Percentiles rank a stretch among this genome's conserved stretches.
phyloP scores from a whole-genome alignment of 2,329 filamentous ascomycete species.

The Apiospora sp. region DNA sequence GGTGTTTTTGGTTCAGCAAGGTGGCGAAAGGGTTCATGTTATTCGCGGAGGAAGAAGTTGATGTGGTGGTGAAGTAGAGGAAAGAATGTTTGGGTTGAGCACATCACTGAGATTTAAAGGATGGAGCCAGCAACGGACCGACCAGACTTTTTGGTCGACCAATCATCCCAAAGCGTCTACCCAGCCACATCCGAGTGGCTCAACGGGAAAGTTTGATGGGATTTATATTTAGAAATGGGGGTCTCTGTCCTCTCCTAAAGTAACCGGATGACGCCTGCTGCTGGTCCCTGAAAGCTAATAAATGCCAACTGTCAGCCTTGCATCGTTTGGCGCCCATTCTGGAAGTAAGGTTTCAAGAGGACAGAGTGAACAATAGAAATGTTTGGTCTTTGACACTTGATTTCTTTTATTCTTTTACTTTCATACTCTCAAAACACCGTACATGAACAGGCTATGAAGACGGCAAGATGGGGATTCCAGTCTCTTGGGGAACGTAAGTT shows the following conservation, averaged over 20 bases:
- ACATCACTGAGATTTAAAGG: neutral
- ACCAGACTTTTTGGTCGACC: neutral
- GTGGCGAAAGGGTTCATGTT: neutral
- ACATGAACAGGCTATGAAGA: constrained; percentile 5
- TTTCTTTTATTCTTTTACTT: neutral
- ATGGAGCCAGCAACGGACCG: neutral
- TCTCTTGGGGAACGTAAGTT: constrained; percentile 30
- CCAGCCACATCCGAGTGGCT: constrained; percentile 1
- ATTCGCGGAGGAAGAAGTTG: neutral
- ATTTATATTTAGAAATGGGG: constrained; percentile 10
- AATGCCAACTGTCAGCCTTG: constrained; percentile 20
- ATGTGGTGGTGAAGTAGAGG: neutral
- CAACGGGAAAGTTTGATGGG: neutral
- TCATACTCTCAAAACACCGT: neutral
- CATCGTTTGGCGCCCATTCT: constrained; percentile 14
- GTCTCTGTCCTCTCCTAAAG: neutral
- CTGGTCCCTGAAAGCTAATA: constrained; percentile 13
- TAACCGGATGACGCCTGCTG: constrained; percentile 12
- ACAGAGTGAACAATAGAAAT: constrained; percentile 8
- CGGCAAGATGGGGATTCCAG: constrained; percentile 17
- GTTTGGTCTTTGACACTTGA: neutral
- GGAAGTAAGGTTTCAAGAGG: constrained; percentile 15
- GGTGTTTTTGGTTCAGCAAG: neutral
- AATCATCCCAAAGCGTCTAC: neutral
- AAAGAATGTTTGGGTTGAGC: neutral